These are phyloP conservation scores for Phytopythium cucurbitacearum DNA, from an alignment of 352 stramenopile species.

Conservation along the genomic window DNA sequence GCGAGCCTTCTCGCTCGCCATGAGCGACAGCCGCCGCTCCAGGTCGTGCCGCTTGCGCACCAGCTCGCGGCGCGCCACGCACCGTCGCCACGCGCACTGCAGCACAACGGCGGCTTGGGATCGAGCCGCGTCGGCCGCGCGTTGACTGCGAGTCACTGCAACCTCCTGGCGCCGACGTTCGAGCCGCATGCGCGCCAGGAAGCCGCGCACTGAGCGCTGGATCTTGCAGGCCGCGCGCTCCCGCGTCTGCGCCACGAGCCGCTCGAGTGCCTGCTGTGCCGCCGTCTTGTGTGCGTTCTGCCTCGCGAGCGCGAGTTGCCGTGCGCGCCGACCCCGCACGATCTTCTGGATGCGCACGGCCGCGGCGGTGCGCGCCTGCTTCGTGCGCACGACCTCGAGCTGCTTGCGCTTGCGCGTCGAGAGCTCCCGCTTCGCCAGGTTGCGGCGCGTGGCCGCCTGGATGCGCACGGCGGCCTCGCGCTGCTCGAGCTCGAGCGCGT, in stretches of 20 bases:
- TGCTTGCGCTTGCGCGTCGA: conserved; percentile 21
- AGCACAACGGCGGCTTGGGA: conserved; percentile 62
- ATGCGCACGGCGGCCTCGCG: conserved; percentile 51
- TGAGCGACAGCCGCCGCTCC: conserved; percentile 73
- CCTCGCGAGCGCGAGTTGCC: conserved; percentile 25
- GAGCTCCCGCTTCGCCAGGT: conserved; percentile 39
- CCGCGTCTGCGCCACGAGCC: conserved; percentile 58
- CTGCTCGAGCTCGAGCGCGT: conserved; percentile 48
- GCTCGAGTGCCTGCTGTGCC: conserved; percentile 46
- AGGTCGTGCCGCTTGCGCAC: conserved; percentile 54
- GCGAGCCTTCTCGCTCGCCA: conserved; percentile 75
- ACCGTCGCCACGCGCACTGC: conserved; percentile 53
- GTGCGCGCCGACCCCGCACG: conserved; percentile 50
- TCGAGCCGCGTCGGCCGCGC: conserved; percentile 14
- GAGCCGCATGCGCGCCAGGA: conserved; percentile 39
- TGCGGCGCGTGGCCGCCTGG: conserved; percentile 48
- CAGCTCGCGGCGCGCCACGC: conserved; percentile 33
- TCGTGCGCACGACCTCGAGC: conserved; percentile 16
- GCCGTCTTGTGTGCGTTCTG: conserved; percentile 37
- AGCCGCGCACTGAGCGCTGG: conserved; percentile 59
- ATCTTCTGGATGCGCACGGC: conserved; percentile 64
- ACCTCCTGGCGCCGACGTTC: conserved; percentile 23
- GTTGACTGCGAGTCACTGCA: conserved; percentile 14
- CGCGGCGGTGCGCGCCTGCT: conserved; percentile 25
- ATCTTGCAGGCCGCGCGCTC: conserved; percentile 57